Evolutionary conservation across 2,329 filamentous ascomycete species (phyloP).

Genomic region (Aspergillus japonicus): DNA sequence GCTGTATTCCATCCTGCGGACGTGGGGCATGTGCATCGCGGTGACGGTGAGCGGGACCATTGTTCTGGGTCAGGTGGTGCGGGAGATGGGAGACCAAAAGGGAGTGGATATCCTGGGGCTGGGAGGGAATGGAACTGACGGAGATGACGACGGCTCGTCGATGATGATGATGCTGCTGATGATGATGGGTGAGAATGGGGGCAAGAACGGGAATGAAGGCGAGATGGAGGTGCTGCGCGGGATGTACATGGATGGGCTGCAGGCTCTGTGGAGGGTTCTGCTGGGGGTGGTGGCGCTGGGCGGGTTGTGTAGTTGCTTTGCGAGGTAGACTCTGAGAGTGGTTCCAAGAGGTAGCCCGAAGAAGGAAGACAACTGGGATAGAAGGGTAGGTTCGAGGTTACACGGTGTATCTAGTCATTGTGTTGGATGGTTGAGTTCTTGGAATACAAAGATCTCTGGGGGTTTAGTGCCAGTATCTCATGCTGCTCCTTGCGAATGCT

Average conservation of each 20-base stretch:
- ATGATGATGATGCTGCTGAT: neutral
- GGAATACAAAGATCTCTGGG: too few relatives aligned
- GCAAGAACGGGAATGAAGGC: constrained; percentile 15
- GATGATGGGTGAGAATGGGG: constrained; percentile 13
- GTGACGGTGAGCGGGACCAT: constrained; percentile 42
- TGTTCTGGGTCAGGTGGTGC: constrained; percentile 43
- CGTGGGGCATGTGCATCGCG: constrained; percentile 48
- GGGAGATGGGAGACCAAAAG: constrained; percentile 21
- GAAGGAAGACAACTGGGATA: too few relatives aligned
- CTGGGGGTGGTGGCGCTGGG: constrained; percentile 29
- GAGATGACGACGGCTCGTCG: neutral
- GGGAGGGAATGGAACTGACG: neutral
- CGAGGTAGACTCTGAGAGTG: neutral
- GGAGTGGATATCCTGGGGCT: constrained; percentile 6
- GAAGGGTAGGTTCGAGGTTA: too few relatives aligned
- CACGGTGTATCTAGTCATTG: too few relatives aligned
- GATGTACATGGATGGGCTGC: constrained; percentile 24
- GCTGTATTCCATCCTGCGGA: constrained; percentile 41
- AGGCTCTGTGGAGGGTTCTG: constrained; percentile 28
- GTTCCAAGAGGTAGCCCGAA: too few relatives aligned
- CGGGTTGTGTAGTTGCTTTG: constrained; percentile 5
- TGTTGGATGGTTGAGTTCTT: too few relatives aligned
- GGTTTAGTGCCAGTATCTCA: too few relatives aligned
- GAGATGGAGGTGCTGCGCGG: constrained; percentile 18
- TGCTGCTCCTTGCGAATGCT: too few relatives aligned